Base-by-base conservation (phyloP, 108 stramenopile species). In the Stephanodiscus minutulus region DNA sequence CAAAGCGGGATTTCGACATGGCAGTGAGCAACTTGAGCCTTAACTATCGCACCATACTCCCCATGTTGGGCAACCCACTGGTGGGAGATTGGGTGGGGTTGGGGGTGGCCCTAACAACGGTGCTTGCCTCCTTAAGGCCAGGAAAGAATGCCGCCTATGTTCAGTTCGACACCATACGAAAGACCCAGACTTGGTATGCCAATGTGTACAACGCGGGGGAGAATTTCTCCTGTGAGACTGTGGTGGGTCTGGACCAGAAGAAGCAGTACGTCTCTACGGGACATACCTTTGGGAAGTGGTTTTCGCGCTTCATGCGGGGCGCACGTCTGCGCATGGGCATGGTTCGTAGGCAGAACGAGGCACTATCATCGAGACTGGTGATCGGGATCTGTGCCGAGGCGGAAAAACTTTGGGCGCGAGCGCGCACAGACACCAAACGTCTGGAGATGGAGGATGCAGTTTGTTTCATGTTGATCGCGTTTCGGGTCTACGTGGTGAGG, bases 151-250 rank as follows among this genome's bases (percentile, higher is more conserved):
- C 7, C 15, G 3, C 7, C 37, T 15, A 31, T 0, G 29, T 27
- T 0, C 57, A 59, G 25, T 59, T 21, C 7, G 57, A 59, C n/a
- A 59, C 57, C 18, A 25, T n/a, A 2, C 25, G 57, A 12, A 59
- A 59, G 17, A 59, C 57, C 1, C 31, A 33, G 31, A 33, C 31
- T 4, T 33, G 31, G 31, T 33, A 33, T 5, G 31, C 31, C 31
- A 33, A 33, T 33, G 31, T 5, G 3, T 33, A 33, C 31, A 5
- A 33, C 5, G 31, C 31, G 5, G 31, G 31, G 3, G 31, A 33
- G 31, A 33, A 33, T 2, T 33, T 33, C 31, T 33, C 31, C 5
- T 33, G 31, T 5, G 5, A 33, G 31, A 33, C 31, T 2, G 31
- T 33, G 31, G 31, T 33, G 2, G 31, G 31, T 5, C 31, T 33